A percentile compares a stretch with the other conserved stretches of the same genome.
Evolutionary conservation across 352 stramenopile species (phyloP).

Genomic region (Globisporangium sylvaticum): DNA sequence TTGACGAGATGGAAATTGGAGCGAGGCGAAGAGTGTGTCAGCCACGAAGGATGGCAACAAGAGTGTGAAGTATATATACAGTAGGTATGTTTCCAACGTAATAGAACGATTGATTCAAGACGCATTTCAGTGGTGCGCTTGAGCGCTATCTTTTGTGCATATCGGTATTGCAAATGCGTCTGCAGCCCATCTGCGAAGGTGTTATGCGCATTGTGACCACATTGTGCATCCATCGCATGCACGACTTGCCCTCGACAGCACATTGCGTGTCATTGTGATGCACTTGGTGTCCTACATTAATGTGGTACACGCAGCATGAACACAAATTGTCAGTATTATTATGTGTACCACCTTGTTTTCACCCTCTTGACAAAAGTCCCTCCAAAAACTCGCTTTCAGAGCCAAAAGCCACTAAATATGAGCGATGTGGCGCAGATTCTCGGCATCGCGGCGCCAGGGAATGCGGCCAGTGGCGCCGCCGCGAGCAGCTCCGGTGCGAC

Average conservation of each 20-base stretch:
- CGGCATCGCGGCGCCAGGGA: constrained; percentile 28
- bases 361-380: background rate
- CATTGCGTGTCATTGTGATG: too few relatives aligned
- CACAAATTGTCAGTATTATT: background rate
- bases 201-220: too few relatives aligned
- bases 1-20: background rate
- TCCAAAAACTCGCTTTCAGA: background rate
- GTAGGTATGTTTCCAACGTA: background rate
- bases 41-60: background rate
- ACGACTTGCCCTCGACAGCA: too few relatives aligned
- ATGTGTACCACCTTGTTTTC: background rate
- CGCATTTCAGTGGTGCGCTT: background rate
- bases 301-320: background rate
- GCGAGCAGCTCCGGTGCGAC: background rate
- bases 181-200: background rate
- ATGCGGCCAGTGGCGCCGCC: constrained; percentile 11
- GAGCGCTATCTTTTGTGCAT: background rate
- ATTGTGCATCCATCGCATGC: too few relatives aligned
- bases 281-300: background rate
- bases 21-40: background rate
- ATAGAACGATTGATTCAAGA: background rate
- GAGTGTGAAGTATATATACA: background rate
- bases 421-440: constrained; percentile 74
- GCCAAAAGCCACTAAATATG: constrained; percentile 26
- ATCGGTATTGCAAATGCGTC: background rate